phyloP scores from a whole-genome alignment of 2,329 filamentous ascomycete species.

The Teratosphaeria epicoccoides region DNA sequence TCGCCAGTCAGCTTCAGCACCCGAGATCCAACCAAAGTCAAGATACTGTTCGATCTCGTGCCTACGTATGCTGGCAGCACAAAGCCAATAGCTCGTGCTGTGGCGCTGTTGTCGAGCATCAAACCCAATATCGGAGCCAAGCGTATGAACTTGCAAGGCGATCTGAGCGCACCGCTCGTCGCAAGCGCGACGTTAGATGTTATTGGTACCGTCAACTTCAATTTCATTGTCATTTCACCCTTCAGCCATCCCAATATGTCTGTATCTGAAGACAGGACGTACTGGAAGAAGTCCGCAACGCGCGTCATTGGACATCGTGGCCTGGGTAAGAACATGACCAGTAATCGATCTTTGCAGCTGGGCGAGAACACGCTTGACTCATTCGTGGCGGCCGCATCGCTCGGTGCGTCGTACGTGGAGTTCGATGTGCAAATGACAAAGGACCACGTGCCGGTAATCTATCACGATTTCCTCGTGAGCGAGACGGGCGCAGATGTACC shows the following conservation, averaged over 20 bases:
- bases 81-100: constrained; percentile 69
- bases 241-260: constrained; percentile 92
- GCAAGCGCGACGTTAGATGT: constrained; percentile 72
- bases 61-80: constrained; percentile 80
- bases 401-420: constrained; percentile 66
- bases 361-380: constrained; percentile 94
- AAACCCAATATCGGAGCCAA: constrained; percentile 73
- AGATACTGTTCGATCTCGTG: constrained; percentile 85
- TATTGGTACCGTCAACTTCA: constrained; percentile 92
- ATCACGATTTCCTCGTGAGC: constrained; percentile 95
- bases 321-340: constrained; percentile 73
- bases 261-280: constrained; percentile 80
- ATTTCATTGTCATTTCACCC: constrained; percentile 88
- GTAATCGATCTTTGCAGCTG: constrained; percentile 63
- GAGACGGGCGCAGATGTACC: constrained; percentile 96
- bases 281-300: constrained; percentile 88
- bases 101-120: constrained; percentile 77
- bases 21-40: constrained; percentile 66
- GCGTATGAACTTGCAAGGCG: constrained; percentile 84
- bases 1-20: constrained; percentile 88
- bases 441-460: constrained; percentile 94
- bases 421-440: constrained; percentile 96
- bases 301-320: constrained; percentile 69
- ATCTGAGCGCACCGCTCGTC: constrained; percentile 84
- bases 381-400: constrained; percentile 89